Base-by-base conservation (phyloP, 306 rosid species). In the Rosa lucieae region DNA sequence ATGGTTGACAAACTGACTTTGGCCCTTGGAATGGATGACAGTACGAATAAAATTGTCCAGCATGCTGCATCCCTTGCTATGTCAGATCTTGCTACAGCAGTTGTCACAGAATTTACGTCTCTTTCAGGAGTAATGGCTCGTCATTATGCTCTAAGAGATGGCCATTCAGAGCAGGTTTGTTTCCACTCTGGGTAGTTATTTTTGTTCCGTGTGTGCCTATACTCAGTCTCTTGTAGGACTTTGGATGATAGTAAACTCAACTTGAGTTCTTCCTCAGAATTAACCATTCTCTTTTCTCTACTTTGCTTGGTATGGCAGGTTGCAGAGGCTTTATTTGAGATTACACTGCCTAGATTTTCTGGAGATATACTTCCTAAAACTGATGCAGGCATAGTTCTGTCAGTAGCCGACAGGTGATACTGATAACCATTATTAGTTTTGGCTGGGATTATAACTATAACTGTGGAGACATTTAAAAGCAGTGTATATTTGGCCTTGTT, bases 1-100 rank as follows among this genome's bases (percentile, higher is more conserved):
- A 86, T 82, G 80, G 91, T 89, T 70, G 51, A 77, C 80, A 78
- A 85, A 70, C 89, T 92, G 66, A 78, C 90, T 83, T 85, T 79
- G 49, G 83, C 87, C 55, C 83, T 94, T 80, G 85, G 82, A 79
- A 85, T 89, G 58, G 80, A 75, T 79, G 88, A 86, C 70, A 86
- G 79, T 66, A 73, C 75, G 72, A 90, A 73, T 85, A 86, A 84
- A 81, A 68, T 81, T 82, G 68, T 86, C 72, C 82, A 32, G 63
- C 93, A 85, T 74, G 99, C 99, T 82, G 95, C 97, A 70, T 91
- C 97, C 55, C 97, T 94, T 85, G 93, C 99, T 67, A 90, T 92
- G 99, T 92, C 97, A 80, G 99, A 94, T 89, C 99, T 94, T 72
- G 89, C 93, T 80, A 91, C 99, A 78, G 89, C 93, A 8, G 97